Conservation (phyloP, 306 rosid species). For the Biancaea sappan region DNA sequence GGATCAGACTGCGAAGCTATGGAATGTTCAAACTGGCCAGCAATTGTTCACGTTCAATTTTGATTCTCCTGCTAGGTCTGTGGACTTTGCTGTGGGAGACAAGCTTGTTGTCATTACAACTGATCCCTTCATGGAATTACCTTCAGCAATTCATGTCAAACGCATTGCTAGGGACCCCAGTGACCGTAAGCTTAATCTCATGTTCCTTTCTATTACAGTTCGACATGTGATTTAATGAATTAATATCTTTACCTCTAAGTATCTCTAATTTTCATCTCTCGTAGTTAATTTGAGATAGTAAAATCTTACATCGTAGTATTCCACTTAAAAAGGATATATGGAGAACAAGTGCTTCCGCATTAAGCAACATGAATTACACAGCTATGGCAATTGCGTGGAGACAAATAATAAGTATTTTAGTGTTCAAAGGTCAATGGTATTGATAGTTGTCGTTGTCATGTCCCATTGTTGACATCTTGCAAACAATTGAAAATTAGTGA, state of each 20-base stretch:
- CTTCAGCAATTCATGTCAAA: slow-evolving; percentile 82
- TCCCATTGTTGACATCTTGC: neutral
- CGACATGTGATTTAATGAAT: neutral
- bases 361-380: neutral
- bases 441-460: neutral
- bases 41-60: slow-evolving; percentile 71
- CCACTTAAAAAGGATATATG: neutral
- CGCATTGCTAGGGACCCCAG: slow-evolving; percentile 55
- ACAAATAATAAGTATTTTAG: neutral
- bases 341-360: neutral
- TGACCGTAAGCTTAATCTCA: slow-evolving; percentile 51
- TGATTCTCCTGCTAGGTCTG: slow-evolving; percentile 75
- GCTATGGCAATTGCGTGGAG: neutral
- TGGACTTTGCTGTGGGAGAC: slow-evolving; percentile 71
- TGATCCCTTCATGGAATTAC: slow-evolving; percentile 72
- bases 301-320: neutral
- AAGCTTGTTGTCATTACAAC: slow-evolving; percentile 67
- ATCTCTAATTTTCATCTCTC: neutral
- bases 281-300: neutral
- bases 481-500: neutral
- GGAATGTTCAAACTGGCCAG: slow-evolving; percentile 83
- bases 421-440: neutral
- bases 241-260: neutral
- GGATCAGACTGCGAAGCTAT: slow-evolving; percentile 74
- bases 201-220: neutral